A percentile compares a stretch with the other conserved stretches of the same genome.
phyloP scores from a whole-genome alignment of 2,329 filamentous ascomycete genomes.

The Niveomyces coronatus region DNA sequence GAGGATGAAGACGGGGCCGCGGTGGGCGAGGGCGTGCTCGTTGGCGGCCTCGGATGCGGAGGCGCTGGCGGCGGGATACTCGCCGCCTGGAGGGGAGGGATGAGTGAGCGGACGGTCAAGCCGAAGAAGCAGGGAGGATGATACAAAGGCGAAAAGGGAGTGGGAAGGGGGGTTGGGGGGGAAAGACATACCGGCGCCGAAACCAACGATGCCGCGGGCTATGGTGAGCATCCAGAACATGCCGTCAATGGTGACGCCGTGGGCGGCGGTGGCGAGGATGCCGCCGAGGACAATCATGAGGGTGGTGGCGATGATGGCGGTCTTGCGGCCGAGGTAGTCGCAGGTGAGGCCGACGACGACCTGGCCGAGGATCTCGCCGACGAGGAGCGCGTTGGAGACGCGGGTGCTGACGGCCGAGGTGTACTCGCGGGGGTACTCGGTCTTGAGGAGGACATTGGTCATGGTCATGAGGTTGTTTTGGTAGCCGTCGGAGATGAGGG shows the following conservation, averaged over 20 bases:
- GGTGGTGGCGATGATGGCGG: slow-evolving; percentile 35
- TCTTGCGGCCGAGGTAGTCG: slow-evolving; percentile 38
- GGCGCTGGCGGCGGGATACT: slow-evolving; percentile 37
- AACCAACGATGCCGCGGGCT: slow-evolving; percentile 36
- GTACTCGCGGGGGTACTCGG: slow-evolving; percentile 25
- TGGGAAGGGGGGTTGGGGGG: background rate
- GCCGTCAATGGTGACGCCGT: slow-evolving; percentile 33
- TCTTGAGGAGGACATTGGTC: slow-evolving; percentile 21
- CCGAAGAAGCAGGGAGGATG: too few relatives aligned
- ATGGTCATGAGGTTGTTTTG: slow-evolving; percentile 28
- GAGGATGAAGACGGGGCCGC: slow-evolving; percentile 33
- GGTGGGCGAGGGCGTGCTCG: slow-evolving; percentile 27
- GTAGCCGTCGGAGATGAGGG: slow-evolving; percentile 26
- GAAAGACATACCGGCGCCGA: slow-evolving; percentile 28
- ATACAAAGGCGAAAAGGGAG: too few relatives aligned
- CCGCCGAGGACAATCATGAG: slow-evolving; percentile 35
- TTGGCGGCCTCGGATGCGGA: slow-evolving; percentile 38
- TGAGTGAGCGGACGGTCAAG: too few relatives aligned
- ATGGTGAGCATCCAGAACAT: slow-evolving; percentile 45
- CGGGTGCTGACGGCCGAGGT: slow-evolving; percentile 28
- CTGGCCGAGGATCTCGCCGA: slow-evolving; percentile 33
- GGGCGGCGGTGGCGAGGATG: slow-evolving; percentile 34
- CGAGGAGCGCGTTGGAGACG: slow-evolving; percentile 30
- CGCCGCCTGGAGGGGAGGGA: too few relatives aligned
- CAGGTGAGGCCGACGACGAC: slow-evolving; percentile 31